Evolutionary conservation across 208 protist species (phyloP).

Genomic region (Acanthamoeba sp.): DNA sequence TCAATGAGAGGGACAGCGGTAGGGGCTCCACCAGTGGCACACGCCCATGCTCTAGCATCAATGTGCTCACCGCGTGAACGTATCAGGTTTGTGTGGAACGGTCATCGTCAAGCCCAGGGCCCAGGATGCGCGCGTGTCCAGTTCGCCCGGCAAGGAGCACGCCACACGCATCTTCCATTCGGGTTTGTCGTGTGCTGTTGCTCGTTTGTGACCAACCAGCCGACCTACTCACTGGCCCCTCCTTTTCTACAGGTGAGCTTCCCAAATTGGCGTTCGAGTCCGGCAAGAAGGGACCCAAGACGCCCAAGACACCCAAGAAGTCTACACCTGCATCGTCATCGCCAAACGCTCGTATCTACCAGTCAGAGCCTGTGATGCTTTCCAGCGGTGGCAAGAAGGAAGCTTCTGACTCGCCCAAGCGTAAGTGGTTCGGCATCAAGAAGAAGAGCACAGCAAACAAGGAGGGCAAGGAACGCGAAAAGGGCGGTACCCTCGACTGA

Average conservation of each 20-base stretch:
- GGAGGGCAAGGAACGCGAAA: background rate
- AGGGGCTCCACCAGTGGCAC: background rate
- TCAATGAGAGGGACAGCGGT: slow-evolving; percentile 9
- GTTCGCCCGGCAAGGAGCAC: slow-evolving; percentile 27
- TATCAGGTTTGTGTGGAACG: background rate
- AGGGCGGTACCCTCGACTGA: slow-evolving; percentile 2
- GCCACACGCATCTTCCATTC: background rate
- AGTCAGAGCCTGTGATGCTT: background rate
- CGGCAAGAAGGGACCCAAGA: slow-evolving; percentile 1
- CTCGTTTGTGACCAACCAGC: background rate
- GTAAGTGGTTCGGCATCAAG: slow-evolving; percentile 48
- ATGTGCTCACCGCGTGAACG: background rate
- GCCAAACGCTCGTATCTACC: background rate
- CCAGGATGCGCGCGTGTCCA: background rate
- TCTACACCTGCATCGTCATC: background rate
- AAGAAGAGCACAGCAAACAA: background rate
- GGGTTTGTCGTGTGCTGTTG: background rate
- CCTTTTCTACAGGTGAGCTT: background rate
- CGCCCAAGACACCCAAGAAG: slow-evolving; percentile 14
- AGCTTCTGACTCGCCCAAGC: background rate
- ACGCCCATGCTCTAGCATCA: background rate
- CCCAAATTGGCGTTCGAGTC: background rate
- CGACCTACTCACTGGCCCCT: background rate
- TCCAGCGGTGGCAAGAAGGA: slow-evolving; percentile 1
- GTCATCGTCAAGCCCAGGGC: background rate